These are phyloP conservation scores for Bryopsis sp. DNA, from an alignment of 139 green algal genomes.

Conservation along the genomic window DNA sequence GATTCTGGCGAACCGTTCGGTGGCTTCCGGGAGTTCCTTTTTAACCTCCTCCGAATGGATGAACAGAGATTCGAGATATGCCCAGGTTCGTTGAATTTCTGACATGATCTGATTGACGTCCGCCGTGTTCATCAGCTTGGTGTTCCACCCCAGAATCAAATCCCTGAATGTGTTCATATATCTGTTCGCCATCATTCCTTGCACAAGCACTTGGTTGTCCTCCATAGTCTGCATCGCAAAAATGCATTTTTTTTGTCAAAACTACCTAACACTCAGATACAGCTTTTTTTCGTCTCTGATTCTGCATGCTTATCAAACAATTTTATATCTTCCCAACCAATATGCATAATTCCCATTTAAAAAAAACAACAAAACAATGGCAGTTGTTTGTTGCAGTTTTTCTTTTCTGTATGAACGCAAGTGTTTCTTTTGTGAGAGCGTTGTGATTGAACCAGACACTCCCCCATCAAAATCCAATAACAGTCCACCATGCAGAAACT, in stretches of 20 bases:
- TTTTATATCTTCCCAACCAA: too few species aligned
- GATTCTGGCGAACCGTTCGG: slow-evolving; percentile 63
- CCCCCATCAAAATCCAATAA: too few species aligned
- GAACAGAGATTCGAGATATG: slow-evolving; percentile 78
- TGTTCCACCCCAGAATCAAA: slow-evolving; percentile 71
- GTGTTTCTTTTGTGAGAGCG: too few species aligned
- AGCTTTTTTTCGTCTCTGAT: not conserved
- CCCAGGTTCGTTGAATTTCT: slow-evolving; percentile 80
- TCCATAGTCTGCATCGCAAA: slow-evolving; percentile 66
- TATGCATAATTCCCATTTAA: too few species aligned
- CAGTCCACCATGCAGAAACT: not conserved
- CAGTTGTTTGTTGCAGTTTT: too few species aligned
- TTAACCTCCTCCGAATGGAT: slow-evolving; percentile 82
- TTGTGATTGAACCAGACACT: too few species aligned
- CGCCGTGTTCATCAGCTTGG: slow-evolving; percentile 70
- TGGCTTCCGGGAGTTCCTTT: slow-evolving; percentile 77
- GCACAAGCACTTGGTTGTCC: slow-evolving; percentile 78
- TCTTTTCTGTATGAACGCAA: too few species aligned
- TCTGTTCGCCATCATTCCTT: slow-evolving; percentile 86
- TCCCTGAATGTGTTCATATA: slow-evolving; percentile 85
- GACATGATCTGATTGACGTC: slow-evolving; percentile 69
- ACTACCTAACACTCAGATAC: not conserved
- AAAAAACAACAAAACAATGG: too few species aligned
- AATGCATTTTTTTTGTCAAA: too few species aligned
- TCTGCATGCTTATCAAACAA: too few species aligned